Evolutionary conservation across 768 basidiomycete genomes (phyloP), one percentile per base, ranked within the genome.

Genomic region (Zangia roseola): DNA sequence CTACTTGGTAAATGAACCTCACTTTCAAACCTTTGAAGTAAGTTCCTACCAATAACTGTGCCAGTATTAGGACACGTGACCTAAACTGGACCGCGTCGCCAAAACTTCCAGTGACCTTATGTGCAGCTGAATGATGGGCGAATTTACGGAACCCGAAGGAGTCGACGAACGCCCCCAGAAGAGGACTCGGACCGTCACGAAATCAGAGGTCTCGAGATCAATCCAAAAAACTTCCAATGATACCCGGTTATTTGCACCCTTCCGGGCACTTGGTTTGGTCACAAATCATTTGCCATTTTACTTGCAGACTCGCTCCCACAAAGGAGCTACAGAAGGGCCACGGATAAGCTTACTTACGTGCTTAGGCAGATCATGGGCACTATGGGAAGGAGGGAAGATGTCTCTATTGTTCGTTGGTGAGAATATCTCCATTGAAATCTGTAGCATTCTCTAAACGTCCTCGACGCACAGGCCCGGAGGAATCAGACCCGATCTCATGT

Each of bases 361-460:
- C 60, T 70, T 97, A 8, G 94, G 95, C 6, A 81, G 74, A 49
- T 82, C 89, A 55, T 98, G 94, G 94, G 90, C 93, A 16, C 73
- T 97, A 61, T 98, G 95, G 95, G 93, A 97, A 58, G 94, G 92
- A 19, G 89, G 84, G 23, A 93, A 87, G 70, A 94, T 98, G 91
- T 78, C 76, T 26, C 70, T 98, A 48, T 76, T 97, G 31, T 98
- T 99, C 64, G 93, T 94, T 52, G 92, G 95, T 91, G 69, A 72
- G 91, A 52, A 34, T 38, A 33, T 26, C 26, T 36, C 16, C 19
- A 10, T 45, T 37, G 25, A 24, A 43, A 10, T 40, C 5, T 21
- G 16, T 38, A 30, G 35, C 21, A n/a, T 50, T 52, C 46, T 25
- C 36, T 50, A 6, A 47, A 35, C 14, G 39, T 36, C 35, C 31